Evolutionary conservation across 139 green algal genomes (phyloP), one percentile per base, ranked within the genome.

Genomic region (Coccomyxa sp.): DNA sequence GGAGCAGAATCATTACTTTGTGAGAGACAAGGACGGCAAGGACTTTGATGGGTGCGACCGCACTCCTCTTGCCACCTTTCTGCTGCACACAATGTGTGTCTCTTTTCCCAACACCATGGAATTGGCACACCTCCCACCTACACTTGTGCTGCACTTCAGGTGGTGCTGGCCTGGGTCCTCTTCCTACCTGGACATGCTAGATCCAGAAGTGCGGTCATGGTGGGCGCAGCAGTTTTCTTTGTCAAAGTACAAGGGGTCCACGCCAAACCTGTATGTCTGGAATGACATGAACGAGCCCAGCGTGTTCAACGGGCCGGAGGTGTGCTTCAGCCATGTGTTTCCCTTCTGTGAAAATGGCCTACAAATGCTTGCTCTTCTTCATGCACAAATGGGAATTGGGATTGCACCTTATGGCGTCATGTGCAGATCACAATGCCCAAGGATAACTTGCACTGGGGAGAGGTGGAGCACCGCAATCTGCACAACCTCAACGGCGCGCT

Each of bases 221-320:
- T 99, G 97, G 97, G 91, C 95, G 0, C 66, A 85, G 77, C 94
- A 96, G 86, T 99, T 98, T 85, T 86, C 86, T 0, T 86, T 94
- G n/a, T 85, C 88, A 78, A 90, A 88, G 77, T 99, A 98, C 90
- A 30, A 91, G 77, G 94, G 95, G 77, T 94, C 87, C 83, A 98
- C 95, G 13, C 81, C 88, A 66, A 85, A 95, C 84, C 93, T 99
- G 75, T 98, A 99, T 91, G 97, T 99, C 80, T 99, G 97, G 97
- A 99, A 99, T 88, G 97, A 99, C 90, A 99, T 99, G 97, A 99
- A 99, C 86, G 97, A 99, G 93, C 97, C 97, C 0, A 96, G 89
- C 38, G 97, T 99, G 28, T 99, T 99, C 92, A 99, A 99, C 79
- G 97, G 97, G 0, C 97, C 96, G 16, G 97, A 99, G 93, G 91